Evolutionary conservation across 495 filamentous ascomycete genomes (phyloP).

Genomic region (Trichoderma parareesei): DNA sequence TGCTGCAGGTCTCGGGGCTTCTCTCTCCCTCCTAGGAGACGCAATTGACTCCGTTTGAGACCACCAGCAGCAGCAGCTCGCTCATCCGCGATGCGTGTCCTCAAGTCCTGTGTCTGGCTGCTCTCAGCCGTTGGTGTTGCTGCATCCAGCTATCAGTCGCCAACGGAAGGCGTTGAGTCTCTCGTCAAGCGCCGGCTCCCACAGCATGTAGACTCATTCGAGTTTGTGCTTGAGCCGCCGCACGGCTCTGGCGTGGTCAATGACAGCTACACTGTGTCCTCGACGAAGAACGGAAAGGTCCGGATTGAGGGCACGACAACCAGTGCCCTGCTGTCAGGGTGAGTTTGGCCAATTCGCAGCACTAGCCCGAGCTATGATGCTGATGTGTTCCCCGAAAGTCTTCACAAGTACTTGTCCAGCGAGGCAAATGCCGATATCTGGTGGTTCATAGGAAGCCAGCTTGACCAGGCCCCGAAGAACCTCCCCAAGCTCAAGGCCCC

Average conservation of each 20-base stretch:
- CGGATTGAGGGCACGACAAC: conserved; percentile 37
- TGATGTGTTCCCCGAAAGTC: conserved; percentile 19
- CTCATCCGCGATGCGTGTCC: conserved; percentile 14
- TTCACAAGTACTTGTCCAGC: conserved; percentile 42
- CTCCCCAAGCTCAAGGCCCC: conserved; percentile 25
- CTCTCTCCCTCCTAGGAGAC: neutral
- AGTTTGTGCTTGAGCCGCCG: conserved; percentile 26
- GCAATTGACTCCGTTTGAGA: neutral
- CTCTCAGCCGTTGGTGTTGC: conserved; percentile 14
- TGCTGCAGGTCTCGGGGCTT: neutral
- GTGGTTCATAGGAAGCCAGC: conserved; percentile 37
- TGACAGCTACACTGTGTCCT: conserved; percentile 38
- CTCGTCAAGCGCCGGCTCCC: conserved; percentile 41
- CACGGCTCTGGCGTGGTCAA: conserved; percentile 19
- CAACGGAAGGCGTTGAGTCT: conserved; percentile 30
- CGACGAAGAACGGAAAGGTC: conserved; percentile 30
- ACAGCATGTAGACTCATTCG: conserved; percentile 32
- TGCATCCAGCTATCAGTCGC: conserved; percentile 26
- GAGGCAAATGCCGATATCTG: conserved; percentile 44
- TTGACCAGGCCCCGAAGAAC: conserved; percentile 23
- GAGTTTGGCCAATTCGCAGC: conserved; percentile 11
- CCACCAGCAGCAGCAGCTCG: neutral
- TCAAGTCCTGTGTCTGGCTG: conserved; percentile 14
- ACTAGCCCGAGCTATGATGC: neutral
- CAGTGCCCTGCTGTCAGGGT: conserved; percentile 41